Base-by-base conservation (phyloP, 2,329 filamentous ascomycete species). In the Daldinia sp. region DNA sequence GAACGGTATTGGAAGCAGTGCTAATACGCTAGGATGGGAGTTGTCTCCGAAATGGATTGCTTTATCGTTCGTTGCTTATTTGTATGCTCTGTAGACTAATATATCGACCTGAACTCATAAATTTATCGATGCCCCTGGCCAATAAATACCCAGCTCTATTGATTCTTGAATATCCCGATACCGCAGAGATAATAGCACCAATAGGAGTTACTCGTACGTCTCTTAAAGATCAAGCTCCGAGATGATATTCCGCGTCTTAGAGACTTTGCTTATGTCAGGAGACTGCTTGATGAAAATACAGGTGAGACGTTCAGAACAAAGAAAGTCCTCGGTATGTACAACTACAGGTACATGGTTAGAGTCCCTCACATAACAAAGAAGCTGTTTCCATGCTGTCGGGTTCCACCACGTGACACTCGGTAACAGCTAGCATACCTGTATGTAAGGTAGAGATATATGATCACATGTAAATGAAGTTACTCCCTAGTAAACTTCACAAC, bases 1-100 rank as follows among this genome's bases (percentile, higher is more conserved):
- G 35, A 73, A 79, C 59, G 81, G 81, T 3, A 72, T 81, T n/a
- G 74, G 73, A n/a, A 72, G 77, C 26, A 77, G 76, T 37, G 78
- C 77, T 10, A 73, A 71, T 26, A 65, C 74, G 13, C 59, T 82
- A 46, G 70, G 71, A 63, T 82, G 78, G 79, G 74, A 72, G 63
- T 72, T 75, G n/a, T 76, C 74, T 5, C 73, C 75, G 13, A 67
- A 76, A 62, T 80, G 77, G 74, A 33, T 82, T 7, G 78, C 79
- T 55, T 69, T 79, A 33, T 60, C 76, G n/a, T 77, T 72, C 26
- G 61, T 81, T 53, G 64, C 71, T 28, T 73, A 78, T 48, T 77
- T 66, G 0, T 42, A 68, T 20, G 42, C 39, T 28, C 41, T 68
- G 41, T 74, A 60, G 1, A 23, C 15, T 30, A 12, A 37, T 57